Evolutionary conservation across 805 yeast genomes (phyloP).

Genomic region (Starmerella potacharoeniae): DNA sequence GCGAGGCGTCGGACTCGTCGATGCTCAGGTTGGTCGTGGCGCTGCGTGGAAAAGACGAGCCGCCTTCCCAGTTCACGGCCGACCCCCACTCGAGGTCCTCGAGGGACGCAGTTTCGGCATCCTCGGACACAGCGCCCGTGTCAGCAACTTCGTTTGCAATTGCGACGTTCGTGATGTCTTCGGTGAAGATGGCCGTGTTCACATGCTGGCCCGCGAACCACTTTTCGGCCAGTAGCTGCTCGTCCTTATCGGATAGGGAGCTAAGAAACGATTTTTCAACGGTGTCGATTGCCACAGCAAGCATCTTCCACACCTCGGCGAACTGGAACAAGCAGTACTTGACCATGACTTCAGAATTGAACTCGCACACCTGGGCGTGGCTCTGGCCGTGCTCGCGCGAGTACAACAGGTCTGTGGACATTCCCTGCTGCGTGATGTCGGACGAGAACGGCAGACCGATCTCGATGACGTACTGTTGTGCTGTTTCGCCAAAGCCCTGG

Average conservation of each 20-base stretch:
- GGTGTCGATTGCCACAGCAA: slow-evolving; percentile 17
- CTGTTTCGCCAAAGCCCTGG: neutral
- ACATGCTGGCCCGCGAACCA: slow-evolving; percentile 15
- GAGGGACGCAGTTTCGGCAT: neutral
- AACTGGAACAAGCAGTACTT: slow-evolving; percentile 5
- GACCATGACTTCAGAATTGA: slow-evolving; percentile 42
- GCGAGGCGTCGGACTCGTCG: neutral
- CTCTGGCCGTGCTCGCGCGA: slow-evolving; percentile 30
- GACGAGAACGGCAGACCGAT: slow-evolving; percentile 37
- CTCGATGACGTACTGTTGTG: slow-evolving; percentile 23
- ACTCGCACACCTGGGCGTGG: slow-evolving; percentile 43
- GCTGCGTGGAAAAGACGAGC: neutral
- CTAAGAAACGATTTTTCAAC: slow-evolving; percentile 12
- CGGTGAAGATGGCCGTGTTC: neutral
- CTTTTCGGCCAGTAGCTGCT: slow-evolving; percentile 7
- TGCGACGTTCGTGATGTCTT: neutral
- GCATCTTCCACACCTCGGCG: slow-evolving; percentile 19
- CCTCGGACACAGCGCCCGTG: neutral
- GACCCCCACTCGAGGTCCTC: slow-evolving; percentile 4
- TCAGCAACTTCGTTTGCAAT: neutral
- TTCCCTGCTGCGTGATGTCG: neutral
- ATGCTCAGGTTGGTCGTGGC: neutral
- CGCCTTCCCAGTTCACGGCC: slow-evolving; percentile 2
- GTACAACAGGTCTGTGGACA: neutral
- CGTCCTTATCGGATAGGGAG: neutral